Evolutionary conservation across 2,329 filamentous ascomycete species (phyloP).

Genomic region (Lojkania enalia): DNA sequence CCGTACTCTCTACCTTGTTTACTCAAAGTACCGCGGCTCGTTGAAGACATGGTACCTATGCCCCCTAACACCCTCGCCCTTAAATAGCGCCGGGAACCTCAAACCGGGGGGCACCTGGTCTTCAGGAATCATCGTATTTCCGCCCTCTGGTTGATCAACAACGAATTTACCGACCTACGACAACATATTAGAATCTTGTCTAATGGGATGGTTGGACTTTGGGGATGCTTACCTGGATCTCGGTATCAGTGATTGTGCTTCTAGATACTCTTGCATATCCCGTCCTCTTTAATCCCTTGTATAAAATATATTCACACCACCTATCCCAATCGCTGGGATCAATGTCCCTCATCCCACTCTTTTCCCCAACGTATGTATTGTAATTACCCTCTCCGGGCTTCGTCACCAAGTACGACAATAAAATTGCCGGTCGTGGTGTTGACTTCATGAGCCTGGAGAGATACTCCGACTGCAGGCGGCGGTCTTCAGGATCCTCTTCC

Average conservation of each 20-base stretch:
- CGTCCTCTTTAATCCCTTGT: conserved; percentile 81
- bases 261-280: conserved; percentile 90
- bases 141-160: conserved; percentile 69
- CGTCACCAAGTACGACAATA: conserved; percentile 91
- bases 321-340: conserved; percentile 92
- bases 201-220: conserved; percentile 15
- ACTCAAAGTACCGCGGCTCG: conserved; percentile 55
- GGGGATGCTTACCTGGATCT: conserved; percentile 71
- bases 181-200: conserved; percentile 5
- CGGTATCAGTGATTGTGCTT: conserved; percentile 93
- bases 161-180: conserved; percentile 82
- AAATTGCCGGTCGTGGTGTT: conserved; percentile 75
- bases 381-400: conserved; percentile 92
- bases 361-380: conserved; percentile 87
- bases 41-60: conserved; percentile 96
- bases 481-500: conserved; percentile 92
- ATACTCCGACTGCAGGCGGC: conserved; percentile 83
- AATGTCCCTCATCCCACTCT: conserved; percentile 92
- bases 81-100: conserved; percentile 84
- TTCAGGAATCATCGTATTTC: conserved; percentile 70
- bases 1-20: too few relatives aligned
- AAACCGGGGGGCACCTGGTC: conserved; percentile 73
- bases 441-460: conserved; percentile 85
- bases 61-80: conserved; percentile 81
- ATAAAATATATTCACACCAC: conserved; percentile 99